Conservation (phyloP, 2,329 filamentous ascomycete species). For the Sporothrix variecibatus region DNA sequence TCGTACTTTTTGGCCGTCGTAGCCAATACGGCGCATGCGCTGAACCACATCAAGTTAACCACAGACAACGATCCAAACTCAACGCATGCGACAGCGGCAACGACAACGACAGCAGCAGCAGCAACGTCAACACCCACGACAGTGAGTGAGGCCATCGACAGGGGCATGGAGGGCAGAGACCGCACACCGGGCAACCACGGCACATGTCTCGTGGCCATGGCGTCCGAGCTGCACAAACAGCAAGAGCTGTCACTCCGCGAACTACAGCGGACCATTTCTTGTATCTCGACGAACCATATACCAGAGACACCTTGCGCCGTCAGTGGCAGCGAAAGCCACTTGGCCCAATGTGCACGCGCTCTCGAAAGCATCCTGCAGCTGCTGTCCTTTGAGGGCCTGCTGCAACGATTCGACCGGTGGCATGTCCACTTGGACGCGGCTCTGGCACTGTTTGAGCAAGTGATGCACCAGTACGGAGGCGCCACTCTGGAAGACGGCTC, state of each 20-base stretch:
- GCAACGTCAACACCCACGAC: background rate
- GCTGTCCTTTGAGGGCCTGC: constrained; percentile 44
- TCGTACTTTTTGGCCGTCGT: constrained; percentile 58
- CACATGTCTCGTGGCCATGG: constrained; percentile 31
- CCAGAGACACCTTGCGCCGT: constrained; percentile 13
- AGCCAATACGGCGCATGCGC: constrained; percentile 35
- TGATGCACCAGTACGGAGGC: constrained; percentile 36
- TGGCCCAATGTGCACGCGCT: constrained; percentile 36
- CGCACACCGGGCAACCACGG: background rate
- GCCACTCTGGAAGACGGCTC: constrained; percentile 3
- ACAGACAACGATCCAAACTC: background rate
- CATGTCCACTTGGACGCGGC: constrained; percentile 49
- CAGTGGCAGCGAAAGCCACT: constrained; percentile 31
- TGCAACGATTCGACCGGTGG: constrained; percentile 42
- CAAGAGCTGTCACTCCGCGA: constrained; percentile 37
- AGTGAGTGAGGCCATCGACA: background rate
- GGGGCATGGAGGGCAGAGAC: background rate
- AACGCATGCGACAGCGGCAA: background rate
- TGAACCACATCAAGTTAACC: background rate
- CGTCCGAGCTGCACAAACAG: constrained; percentile 35
- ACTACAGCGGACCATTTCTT: constrained; percentile 36
- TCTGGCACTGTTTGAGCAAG: constrained; percentile 43
- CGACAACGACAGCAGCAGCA: background rate
- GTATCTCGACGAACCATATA: background rate
- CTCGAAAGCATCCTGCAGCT: constrained; percentile 47